Evolutionary conservation across 352 stramenopile species (phyloP).

Genomic region (Aphanomyces astaci): DNA sequence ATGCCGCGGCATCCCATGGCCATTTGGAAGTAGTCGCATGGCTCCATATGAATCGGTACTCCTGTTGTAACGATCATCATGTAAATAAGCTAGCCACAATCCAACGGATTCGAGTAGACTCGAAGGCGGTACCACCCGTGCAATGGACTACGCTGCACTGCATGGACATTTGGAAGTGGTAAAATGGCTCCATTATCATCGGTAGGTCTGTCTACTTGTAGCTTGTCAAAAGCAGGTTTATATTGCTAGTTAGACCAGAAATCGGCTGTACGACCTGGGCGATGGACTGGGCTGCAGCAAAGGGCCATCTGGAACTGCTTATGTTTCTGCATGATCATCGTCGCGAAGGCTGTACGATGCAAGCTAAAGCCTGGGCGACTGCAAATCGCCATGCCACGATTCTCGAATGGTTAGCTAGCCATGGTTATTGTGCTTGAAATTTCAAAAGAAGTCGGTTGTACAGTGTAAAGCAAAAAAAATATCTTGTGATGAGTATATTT

Average conservation of each 20-base stretch:
- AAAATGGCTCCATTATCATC: conserved; percentile 24
- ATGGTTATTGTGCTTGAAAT: background rate
- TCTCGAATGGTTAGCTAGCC: conserved; percentile 11
- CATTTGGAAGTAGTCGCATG: conserved; percentile 29
- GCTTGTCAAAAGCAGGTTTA: conserved; percentile 17
- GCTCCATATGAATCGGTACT: conserved; percentile 17
- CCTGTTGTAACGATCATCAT: too few relatives aligned
- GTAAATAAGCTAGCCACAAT: too few relatives aligned
- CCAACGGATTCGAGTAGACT: background rate
- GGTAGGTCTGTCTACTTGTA: conserved; percentile 15
- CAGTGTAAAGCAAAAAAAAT: too few relatives aligned
- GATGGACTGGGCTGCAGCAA: conserved; percentile 27
- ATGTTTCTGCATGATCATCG: conserved; percentile 24
- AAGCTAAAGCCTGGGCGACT: conserved; percentile 21
- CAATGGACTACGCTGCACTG: conserved; percentile 26
- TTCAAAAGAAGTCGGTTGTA: too few relatives aligned
- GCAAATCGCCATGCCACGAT: conserved; percentile 7
- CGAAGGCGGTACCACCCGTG: conserved; percentile 20
- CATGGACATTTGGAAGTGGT: conserved; percentile 26
- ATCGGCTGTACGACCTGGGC: conserved; percentile 23
- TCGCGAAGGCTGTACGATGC: conserved; percentile 22
- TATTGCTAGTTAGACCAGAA: background rate
- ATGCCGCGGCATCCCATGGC: conserved; percentile 6
- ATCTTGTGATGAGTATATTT: too few relatives aligned
- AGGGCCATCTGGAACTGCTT: conserved; percentile 24